phyloP scores from a whole-genome alignment of 768 basidiomycete genomes.

The Dacryopinax primogenitus region DNA sequence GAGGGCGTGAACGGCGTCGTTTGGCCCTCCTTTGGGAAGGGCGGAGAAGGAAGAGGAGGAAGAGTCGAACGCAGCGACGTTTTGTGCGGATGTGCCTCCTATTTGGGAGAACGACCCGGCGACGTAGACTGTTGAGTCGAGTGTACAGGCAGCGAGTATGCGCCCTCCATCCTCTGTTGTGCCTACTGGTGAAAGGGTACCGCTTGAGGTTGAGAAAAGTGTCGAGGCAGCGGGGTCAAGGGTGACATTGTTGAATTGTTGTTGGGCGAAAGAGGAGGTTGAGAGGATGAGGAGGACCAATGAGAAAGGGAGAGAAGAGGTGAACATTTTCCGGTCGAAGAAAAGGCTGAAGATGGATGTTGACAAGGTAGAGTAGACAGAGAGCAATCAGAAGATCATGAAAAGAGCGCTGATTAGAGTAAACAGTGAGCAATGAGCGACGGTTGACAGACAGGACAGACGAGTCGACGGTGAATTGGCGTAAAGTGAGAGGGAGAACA shows the following conservation, averaged over 20 bases:
- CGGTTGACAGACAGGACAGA: not conserved
- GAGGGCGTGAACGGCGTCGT: slow-evolving; percentile 57
- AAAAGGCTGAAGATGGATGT: not conserved
- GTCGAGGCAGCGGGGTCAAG: slow-evolving; percentile 64
- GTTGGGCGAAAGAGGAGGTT: not conserved
- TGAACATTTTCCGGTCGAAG: not conserved
- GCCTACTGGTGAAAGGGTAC: slow-evolving; percentile 54
- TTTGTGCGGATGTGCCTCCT: slow-evolving; percentile 43
- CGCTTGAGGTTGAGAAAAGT: slow-evolving; percentile 49
- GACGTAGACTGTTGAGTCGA: slow-evolving; percentile 59
- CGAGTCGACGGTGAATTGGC: not conserved
- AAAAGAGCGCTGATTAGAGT: not conserved
- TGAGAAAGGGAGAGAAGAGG: not conserved
- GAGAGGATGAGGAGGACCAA: not conserved
- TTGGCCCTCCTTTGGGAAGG: slow-evolving; percentile 55
- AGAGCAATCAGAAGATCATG: not conserved
- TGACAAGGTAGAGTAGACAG: not conserved
- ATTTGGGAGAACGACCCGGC: slow-evolving; percentile 75
- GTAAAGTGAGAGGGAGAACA: not conserved
- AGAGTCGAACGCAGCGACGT: slow-evolving; percentile 64
- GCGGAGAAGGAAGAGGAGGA: slow-evolving; percentile 45
- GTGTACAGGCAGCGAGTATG: slow-evolving; percentile 59
- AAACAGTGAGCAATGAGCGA: not conserved
- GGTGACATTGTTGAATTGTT: slow-evolving; percentile 27
- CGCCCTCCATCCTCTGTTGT: slow-evolving; percentile 69